These are phyloP conservation scores for Pyrrhoderma lamaoense DNA, from an alignment of 1,284 basidiomycete species.

Conservation along the genomic window DNA sequence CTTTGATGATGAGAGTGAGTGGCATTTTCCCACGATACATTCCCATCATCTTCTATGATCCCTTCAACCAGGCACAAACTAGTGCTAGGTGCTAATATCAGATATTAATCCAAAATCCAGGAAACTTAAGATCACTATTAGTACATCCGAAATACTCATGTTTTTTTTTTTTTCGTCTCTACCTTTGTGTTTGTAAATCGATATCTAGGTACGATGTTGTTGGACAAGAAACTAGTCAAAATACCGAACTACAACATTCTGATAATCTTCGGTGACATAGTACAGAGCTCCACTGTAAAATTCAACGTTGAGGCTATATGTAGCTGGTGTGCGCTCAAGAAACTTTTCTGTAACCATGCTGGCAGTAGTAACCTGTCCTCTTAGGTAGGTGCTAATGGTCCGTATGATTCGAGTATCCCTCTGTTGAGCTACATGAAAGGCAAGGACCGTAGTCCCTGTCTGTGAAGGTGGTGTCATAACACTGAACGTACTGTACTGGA, in stretches of 20 bases:
- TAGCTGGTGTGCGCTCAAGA: neutral
- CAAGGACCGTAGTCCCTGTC: slow-evolving; percentile 4
- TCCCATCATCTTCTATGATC: too few relatives aligned
- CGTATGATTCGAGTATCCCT: slow-evolving; percentile 1
- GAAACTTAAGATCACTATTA: too few relatives aligned
- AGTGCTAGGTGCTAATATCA: too few relatives aligned
- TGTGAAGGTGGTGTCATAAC: slow-evolving; percentile 12
- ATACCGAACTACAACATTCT: slow-evolving; percentile 5
- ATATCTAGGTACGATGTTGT: too few relatives aligned
- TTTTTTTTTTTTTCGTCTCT: too few relatives aligned
- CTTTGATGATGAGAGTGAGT: too few relatives aligned
- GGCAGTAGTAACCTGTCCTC: neutral
- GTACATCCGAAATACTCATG: too few relatives aligned
- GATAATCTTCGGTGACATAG: slow-evolving; percentile 5
- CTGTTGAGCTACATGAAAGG: slow-evolving; percentile 6
- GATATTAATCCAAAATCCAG: too few relatives aligned
- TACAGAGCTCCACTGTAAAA: slow-evolving; percentile 16
- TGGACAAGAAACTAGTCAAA: slow-evolving; percentile 11
- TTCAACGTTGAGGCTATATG: slow-evolving; percentile 8
- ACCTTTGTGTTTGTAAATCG: too few relatives aligned
- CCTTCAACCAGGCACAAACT: too few relatives aligned
- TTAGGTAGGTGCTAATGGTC: slow-evolving; percentile 2
- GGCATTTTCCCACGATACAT: too few relatives aligned
- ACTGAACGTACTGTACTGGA: slow-evolving; percentile 5
- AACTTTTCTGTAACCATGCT: neutral